A percentile compares a stretch with the other conserved stretches of the same genome.
phyloP scores from a whole-genome alignment of 495 filamentous ascomycete genomes.

The Penicillium steckii region DNA sequence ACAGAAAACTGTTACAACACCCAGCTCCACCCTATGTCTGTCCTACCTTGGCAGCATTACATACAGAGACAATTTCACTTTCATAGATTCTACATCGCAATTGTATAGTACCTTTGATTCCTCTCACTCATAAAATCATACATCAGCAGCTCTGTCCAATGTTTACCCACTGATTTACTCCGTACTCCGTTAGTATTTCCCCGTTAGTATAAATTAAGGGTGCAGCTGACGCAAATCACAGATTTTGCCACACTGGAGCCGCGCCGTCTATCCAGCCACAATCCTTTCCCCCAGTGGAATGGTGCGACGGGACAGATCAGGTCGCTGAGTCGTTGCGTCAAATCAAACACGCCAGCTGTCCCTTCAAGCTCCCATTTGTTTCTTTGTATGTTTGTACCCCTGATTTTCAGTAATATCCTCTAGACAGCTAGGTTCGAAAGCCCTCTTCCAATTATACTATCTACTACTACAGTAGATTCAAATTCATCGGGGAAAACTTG shows the following conservation, averaged over 20 bases:
- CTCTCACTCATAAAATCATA: too few relatives aligned
- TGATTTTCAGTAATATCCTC: not conserved
- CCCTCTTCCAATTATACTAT: conserved; percentile 6
- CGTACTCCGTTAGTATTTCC: not conserved
- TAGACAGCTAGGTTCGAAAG: conserved; percentile 4
- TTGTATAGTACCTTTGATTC: not conserved
- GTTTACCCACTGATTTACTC: too few relatives aligned
- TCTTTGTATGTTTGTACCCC: not conserved
- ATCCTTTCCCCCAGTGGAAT: not conserved
- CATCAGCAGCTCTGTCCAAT: too few relatives aligned
- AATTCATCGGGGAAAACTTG: not conserved
- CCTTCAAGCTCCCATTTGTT: not conserved
- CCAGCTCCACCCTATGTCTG: conserved; percentile 18
- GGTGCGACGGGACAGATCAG: not conserved
- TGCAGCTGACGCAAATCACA: conserved; percentile 1
- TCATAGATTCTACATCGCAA: not conserved
- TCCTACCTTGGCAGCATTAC: too few relatives aligned
- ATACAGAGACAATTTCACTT: not conserved
- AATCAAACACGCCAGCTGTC: conserved; percentile 7
- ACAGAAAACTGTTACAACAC: conserved; percentile 12
- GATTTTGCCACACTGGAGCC: conserved; percentile 19
- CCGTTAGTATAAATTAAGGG: conserved; percentile 1
- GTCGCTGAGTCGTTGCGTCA: not conserved
- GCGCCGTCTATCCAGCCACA: conserved; percentile 11
- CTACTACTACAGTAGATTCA: not conserved